Evolutionary conservation across 2,329 filamentous ascomycete genomes (phyloP).

Genomic region (Arthrinium phaeospermum): DNA sequence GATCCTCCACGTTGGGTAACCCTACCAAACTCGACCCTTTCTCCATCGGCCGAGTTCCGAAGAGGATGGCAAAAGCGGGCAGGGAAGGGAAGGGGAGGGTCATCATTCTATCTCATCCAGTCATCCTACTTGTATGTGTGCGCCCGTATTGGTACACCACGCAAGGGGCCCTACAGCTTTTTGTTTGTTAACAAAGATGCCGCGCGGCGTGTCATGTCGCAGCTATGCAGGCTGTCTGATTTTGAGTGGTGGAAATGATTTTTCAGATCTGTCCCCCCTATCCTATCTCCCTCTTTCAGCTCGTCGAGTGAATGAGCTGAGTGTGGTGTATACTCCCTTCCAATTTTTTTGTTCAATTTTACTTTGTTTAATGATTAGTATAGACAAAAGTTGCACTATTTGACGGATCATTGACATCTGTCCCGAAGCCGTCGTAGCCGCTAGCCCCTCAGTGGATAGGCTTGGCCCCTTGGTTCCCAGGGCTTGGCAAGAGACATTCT

Average conservation of each 20-base stretch:
- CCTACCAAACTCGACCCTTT: background rate
- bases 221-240: background rate
- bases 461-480: background rate
- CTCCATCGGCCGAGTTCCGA: background rate
- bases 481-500: slow-evolving; percentile 2
- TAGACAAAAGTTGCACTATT: background rate
- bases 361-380: background rate
- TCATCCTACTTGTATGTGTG: background rate
- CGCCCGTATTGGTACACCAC: background rate
- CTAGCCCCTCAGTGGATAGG: background rate
- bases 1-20: background rate
- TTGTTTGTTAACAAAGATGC: background rate
- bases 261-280: background rate
- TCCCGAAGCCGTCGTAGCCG: background rate
- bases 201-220: slow-evolving; percentile 1
- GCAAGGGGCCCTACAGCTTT: background rate
- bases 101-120: background rate
- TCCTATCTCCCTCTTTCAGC: background rate
- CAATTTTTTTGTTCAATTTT: too few species aligned
- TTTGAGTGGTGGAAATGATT: background rate
- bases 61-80: background rate
- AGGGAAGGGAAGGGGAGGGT: background rate
- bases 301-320: too few species aligned
- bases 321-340: background rate
- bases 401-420: background rate